Evolutionary conservation across 2,329 filamentous ascomycete species (phyloP), one percentile per base, ranked within the genome.

Genomic region (Thelonectria olida): DNA sequence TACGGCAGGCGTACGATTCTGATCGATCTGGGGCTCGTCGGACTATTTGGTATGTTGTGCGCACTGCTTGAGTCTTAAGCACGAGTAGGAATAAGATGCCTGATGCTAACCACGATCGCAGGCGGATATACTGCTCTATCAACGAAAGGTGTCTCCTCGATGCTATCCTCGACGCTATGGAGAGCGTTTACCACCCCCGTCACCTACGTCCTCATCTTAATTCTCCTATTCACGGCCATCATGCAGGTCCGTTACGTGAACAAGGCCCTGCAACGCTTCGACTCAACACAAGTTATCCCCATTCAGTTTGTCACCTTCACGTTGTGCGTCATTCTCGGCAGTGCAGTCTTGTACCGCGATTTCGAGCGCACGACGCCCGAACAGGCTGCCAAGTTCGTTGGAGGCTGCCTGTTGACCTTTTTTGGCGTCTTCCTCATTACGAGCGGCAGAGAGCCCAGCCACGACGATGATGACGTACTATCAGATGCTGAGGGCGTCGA

Each of bases 241-340:
- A 93, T 98, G 91, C 96, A 99, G 79, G 95, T 99, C 70, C 95
- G 93, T 74, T 99, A 98, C 74, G 87, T 99, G 75, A 99, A 98
- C 80, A 92, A 85, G 67, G 84, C 86, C 1, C 82, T 99, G 53
- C 94, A 97, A 75, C 89, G 92, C 47, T 99, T 98, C 80, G 93
- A 97, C 76, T 97, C 96, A 7, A 99, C 96, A 0, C 93, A 97
- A 75, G 96, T 99, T 68, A 99, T 99, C 65, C 96, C 96, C 0
- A 96, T 96, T 13, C 96, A 99, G 73, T 99, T 99, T 71, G 96
- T 99, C 50, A 87, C 96, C 65, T 99, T 99, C 76, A 99, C 96
- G 0, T 84, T 99, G 7, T 97, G 92, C 6, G 96, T 98, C 64
- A 98, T 99, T 69, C 84, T 97, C 52, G 96, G 96, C 58, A 97